Base-by-base conservation (phyloP, 2,329 filamentous ascomycete species). In the Pseudocercospora macadamiae region DNA sequence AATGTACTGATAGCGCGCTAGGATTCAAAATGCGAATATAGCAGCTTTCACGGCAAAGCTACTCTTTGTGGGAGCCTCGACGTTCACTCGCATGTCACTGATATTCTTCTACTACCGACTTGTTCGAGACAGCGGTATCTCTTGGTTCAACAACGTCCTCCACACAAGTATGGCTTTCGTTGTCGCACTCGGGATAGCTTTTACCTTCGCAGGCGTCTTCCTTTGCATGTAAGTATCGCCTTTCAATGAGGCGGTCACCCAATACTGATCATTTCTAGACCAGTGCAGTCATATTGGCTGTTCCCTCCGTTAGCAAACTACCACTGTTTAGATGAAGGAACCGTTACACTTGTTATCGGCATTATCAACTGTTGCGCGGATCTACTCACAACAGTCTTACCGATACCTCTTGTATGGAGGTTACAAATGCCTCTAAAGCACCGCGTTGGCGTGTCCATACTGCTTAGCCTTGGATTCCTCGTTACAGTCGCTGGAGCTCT, bases 71-170 rank as follows among this genome's bases (percentile, higher is more conserved):
- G 64, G 72, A 10, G 76, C 77, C 1, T 70, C 77, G 0, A 76
- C 74, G 0, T 79, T 78, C 57, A 79, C 77, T 0, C 69, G 78
- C 14, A 67, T 79, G 14, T 79, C 76, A 0, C 67, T 80, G 7
- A 74, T 79, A 30, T 75, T 70, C 63, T 79, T 80, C 64, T 81
- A 80, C 62, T 79, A 79, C 53, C 73, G 79, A 10, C 68, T 80
- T 8, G 69, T 79, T 6, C 59, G 71, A 8, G 76, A 80, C 59
- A 74, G 73, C n/a, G 72, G 71, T 1, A 73, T 71, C 49, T 64
- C 51, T 1, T 73, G 73, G 68, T 80, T 78, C 66, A 69, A 62
- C 12, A 75, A 72, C 70, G 63, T 74, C 2, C 66, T 80, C 3
- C 76, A 79, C 49, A 64, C 63, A 5, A 75, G 74, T 25, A 66